Base-by-base conservation (phyloP, 441 rosid genomes). In the Raphanus hybrid region DNA sequence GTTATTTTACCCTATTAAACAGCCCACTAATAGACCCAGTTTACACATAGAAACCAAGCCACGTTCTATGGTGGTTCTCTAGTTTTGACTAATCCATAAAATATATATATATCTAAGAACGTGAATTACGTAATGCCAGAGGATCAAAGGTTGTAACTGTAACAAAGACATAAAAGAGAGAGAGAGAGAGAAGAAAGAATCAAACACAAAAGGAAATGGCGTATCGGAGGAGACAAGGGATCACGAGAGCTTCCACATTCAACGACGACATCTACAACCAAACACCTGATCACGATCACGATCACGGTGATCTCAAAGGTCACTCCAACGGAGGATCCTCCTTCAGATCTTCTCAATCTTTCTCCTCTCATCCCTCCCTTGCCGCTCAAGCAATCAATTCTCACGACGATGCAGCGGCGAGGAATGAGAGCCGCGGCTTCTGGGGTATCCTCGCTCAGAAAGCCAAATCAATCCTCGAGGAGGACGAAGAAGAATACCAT, bases 391-490 rank as follows among this genome's bases (percentile, higher is more conserved):
- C 97, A 43, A 92, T 89, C 34, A 11, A 35, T 55, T 69, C 73
- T 54, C 86, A 87, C 67, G 97, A 89, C 43, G 88, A 84, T 41
- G 57, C 81, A 14, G 5, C 54, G 11, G 5, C 50, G 15, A 79
- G 69, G 71, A 81, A 78, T 63, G 97, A 88, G 48, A 73, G 89
- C 1, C 92, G 87, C 54, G 97, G 97, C 34, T 92, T 96, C 81
- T 96, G 99, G 99, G 98, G 96, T 20, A 87, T 92, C 70, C 78
- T 96, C 78, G 98, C 99, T 70, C 93, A 92, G 55, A 96, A 93
- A 85, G 99, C 98, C 26, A 96, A 92, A 86, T 87, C 94, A 39
- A 93, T 96, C 82, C 81, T 96, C 11, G 99, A 96, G 6, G 99
- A 96, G 3, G 99, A 96, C 6, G 97, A 93, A 66, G 81, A 79